phyloP scores from a whole-genome alignment of 495 filamentous ascomycete species.

The Cladorrhinum samala region DNA sequence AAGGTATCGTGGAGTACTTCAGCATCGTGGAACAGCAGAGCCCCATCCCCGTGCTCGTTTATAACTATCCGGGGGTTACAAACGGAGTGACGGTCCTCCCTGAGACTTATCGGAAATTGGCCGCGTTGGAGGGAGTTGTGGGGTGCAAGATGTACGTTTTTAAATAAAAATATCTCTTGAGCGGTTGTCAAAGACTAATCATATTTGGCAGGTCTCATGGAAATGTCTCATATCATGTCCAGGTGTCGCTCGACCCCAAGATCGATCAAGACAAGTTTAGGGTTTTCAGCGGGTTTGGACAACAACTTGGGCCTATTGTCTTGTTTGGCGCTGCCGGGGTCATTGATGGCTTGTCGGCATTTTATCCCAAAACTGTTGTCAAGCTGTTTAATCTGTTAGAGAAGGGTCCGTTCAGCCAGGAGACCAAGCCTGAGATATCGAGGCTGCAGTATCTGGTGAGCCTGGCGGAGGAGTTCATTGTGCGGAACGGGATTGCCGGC shows the following conservation, averaged over 20 bases:
- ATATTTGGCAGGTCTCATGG: slow-evolving; percentile 46
- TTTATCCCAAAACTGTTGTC: slow-evolving; percentile 57
- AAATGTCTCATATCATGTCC: slow-evolving; percentile 54
- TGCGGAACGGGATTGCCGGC: slow-evolving; percentile 48
- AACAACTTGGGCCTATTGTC: slow-evolving; percentile 57
- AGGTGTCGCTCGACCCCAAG: slow-evolving; percentile 46
- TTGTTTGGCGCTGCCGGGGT: slow-evolving; percentile 54
- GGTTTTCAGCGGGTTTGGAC: slow-evolving; percentile 58
- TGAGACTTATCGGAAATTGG: slow-evolving; percentile 48
- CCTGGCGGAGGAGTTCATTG: slow-evolving; percentile 54
- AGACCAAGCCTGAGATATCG: slow-evolving; percentile 33
- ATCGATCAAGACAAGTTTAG: slow-evolving; percentile 50
- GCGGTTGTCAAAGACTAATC: neutral
- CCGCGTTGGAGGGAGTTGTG: slow-evolving; percentile 54
- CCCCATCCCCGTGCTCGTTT: slow-evolving; percentile 52
- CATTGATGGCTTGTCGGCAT: slow-evolving; percentile 57
- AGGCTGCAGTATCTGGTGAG: slow-evolving; percentile 53
- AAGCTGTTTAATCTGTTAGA: slow-evolving; percentile 44
- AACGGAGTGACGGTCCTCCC: slow-evolving; percentile 53
- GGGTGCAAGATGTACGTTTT: slow-evolving; percentile 53
- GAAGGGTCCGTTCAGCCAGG: slow-evolving; percentile 20
- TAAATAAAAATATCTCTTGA: neutral
- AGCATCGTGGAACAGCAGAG: slow-evolving; percentile 46
- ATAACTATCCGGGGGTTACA: slow-evolving; percentile 61
- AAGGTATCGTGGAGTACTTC: slow-evolving; percentile 50